A percentile compares a stretch with the other conserved stretches of the same genome.
Conservation (phyloP, 148 eudicot species). For the Camellia japonica region DNA sequence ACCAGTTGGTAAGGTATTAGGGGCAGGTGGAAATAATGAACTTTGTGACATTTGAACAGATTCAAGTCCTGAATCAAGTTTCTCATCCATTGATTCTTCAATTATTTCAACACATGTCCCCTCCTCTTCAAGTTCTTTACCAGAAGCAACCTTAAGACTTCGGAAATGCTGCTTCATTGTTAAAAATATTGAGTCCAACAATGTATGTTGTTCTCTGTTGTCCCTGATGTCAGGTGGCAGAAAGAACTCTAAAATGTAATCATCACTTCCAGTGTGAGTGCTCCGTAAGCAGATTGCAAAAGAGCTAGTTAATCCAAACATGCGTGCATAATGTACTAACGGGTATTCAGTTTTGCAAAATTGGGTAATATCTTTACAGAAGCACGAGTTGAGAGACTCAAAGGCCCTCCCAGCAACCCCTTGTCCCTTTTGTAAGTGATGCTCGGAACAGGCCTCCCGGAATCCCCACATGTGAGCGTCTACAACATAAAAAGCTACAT, state of each 20-base stretch:
- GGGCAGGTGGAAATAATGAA: conserved; percentile 24
- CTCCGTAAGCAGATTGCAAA: conserved; percentile 88
- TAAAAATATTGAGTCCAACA: conserved; percentile 60
- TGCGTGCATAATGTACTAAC: conserved; percentile 87
- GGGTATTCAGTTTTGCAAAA: conserved; percentile 86
- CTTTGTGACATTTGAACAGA: conserved; percentile 22
- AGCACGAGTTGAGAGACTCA: conserved; percentile 53
- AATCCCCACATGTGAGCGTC: conserved; percentile 94
- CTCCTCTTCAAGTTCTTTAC: conserved; percentile 66
- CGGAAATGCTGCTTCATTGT: conserved; percentile 53
- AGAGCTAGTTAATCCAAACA: conserved; percentile 72
- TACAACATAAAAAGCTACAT: conserved; percentile 81
- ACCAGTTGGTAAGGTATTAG: conserved; percentile 33
- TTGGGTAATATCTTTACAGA: conserved; percentile 67
- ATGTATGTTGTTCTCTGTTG: conserved; percentile 38
- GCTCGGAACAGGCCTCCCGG: conserved; percentile 92
- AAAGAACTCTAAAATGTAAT: conserved; percentile 89
- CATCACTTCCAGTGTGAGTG: conserved; percentile 72
- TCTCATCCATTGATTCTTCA: conserved; percentile 45
- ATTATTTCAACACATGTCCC: conserved; percentile 51
- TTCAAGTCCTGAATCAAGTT: conserved; percentile 33
- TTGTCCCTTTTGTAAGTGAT: conserved; percentile 88
- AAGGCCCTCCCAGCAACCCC: conserved; percentile 95
- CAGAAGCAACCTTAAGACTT: conserved; percentile 79
- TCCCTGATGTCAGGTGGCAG: conserved; percentile 51